These are phyloP conservation scores for Spatholobus suberectus DNA, from an alignment of 306 rosid species.

Conservation along the genomic window DNA sequence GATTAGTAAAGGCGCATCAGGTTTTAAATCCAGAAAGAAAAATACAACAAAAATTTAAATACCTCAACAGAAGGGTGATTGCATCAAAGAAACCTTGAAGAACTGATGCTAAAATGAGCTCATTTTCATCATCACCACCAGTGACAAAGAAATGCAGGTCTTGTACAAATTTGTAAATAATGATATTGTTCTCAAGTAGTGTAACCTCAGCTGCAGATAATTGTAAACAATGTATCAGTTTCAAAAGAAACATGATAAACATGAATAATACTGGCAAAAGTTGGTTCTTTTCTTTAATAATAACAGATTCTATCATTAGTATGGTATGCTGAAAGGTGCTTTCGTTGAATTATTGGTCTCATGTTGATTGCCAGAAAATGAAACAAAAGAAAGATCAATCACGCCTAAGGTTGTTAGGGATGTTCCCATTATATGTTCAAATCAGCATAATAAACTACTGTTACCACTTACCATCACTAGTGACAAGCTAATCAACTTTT, in stretches of 20 bases:
- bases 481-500: conserved; percentile 7
- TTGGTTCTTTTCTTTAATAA: not conserved
- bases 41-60: conserved; percentile 23
- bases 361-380: conserved; percentile 13
- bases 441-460: not conserved
- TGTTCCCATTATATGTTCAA: conserved; percentile 9
- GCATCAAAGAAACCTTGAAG: conserved; percentile 96
- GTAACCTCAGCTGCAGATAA: conserved; percentile 85
- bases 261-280: not conserved
- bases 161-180: conserved; percentile 85
- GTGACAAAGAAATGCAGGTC: conserved; percentile 98
- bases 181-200: conserved; percentile 77
- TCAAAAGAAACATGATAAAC: conserved; percentile 32
- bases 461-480: not conserved
- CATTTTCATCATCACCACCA: conserved; percentile 93
- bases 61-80: conserved; percentile 88
- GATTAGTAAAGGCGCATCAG: not conserved
- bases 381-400: not conserved
- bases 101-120: conserved; percentile 83
- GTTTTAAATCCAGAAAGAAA: conserved; percentile 3
- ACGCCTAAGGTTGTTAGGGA: not conserved
- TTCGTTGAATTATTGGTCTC: not conserved
- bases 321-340: not conserved
- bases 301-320: not conserved
- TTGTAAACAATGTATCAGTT: conserved; percentile 21